Conservation (phyloP, 352 stramenopile species). For the Pythium periplocum region DNA sequence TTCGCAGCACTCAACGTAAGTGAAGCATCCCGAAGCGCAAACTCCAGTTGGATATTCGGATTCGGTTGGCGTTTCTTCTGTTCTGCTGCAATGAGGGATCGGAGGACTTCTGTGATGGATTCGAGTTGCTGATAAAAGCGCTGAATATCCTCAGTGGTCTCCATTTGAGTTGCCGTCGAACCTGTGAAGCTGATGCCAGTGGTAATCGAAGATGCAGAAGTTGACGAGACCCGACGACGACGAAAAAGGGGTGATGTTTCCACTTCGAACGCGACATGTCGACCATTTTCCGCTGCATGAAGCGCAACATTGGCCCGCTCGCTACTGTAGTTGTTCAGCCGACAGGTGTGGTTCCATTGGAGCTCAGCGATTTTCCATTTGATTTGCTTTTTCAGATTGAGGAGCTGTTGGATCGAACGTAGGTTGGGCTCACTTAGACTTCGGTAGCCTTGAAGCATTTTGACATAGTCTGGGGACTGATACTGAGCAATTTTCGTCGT, state of each 20-base stretch:
- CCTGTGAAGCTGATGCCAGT: constrained; percentile 34
- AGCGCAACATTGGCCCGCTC: constrained; percentile 40
- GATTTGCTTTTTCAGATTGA: constrained; percentile 38
- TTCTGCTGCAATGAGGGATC: constrained; percentile 28
- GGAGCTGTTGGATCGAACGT: constrained; percentile 35
- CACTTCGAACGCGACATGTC: constrained; percentile 29
- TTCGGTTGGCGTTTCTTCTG: constrained; percentile 33
- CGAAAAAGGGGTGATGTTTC: constrained; percentile 41
- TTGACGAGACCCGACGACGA: constrained; percentile 21
- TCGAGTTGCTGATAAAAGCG: constrained; percentile 37
- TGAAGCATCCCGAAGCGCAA: constrained; percentile 46
- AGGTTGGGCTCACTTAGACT: constrained; percentile 8
- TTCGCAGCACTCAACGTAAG: constrained; percentile 54
- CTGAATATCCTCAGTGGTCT: constrained; percentile 48
- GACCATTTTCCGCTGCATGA: constrained; percentile 29
- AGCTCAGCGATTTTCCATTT: constrained; percentile 62
- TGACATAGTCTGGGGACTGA: constrained; percentile 26
- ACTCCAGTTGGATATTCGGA: constrained; percentile 63
- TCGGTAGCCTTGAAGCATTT: constrained; percentile 22
- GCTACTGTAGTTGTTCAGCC: constrained; percentile 44
- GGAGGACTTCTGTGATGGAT: constrained; percentile 34
- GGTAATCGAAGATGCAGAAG: constrained; percentile 31
- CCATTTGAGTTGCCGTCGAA: constrained; percentile 26
- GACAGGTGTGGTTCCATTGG: constrained; percentile 49
- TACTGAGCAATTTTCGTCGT: constrained; percentile 40